A percentile compares a stretch with the other conserved stretches of the same genome.
Conservation (phyloP, 2,329 filamentous ascomycete species). For the Claviceps sp. region DNA sequence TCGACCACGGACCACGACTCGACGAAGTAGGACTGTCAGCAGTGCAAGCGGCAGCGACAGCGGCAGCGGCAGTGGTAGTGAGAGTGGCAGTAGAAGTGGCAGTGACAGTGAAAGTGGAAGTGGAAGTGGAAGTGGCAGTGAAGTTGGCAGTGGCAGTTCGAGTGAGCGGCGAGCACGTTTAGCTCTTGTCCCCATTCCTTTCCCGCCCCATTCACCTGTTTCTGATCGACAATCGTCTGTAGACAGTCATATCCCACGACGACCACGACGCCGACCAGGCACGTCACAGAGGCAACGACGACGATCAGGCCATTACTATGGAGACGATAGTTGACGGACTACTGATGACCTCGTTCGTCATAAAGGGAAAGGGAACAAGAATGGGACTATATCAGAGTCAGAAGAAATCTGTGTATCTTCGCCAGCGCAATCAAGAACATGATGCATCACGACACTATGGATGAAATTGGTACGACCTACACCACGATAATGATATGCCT, state of each 20-base stretch:
- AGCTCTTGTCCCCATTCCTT: neutral
- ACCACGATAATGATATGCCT: neutral
- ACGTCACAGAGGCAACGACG: conserved; percentile 1
- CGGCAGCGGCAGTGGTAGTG: too few species aligned
- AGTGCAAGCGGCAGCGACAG: too few species aligned
- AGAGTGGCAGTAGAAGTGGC: neutral
- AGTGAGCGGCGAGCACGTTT: conserved; percentile 3
- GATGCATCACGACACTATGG: neutral
- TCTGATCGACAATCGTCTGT: neutral
- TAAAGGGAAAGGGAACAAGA: neutral
- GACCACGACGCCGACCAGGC: conserved; percentile 2
- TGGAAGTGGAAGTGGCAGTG: neutral
- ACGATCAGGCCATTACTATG: conserved; percentile 3
- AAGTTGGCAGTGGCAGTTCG: neutral
- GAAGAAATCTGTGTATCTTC: neutral
- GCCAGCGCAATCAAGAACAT: neutral
- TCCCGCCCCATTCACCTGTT: neutral
- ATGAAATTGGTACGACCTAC: neutral
- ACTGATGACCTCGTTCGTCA: neutral
- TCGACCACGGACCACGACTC: conserved; percentile 19
- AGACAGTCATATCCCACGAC: conserved; percentile 2
- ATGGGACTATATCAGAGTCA: neutral
- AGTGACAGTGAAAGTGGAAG: neutral
- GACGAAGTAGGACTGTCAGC: too few species aligned
- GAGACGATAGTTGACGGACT: conserved; percentile 1